These are phyloP conservation scores for Phlebiopsis flavidoalba DNA, from an alignment of 768 basidiomycete genomes.

Conservation along the genomic window DNA sequence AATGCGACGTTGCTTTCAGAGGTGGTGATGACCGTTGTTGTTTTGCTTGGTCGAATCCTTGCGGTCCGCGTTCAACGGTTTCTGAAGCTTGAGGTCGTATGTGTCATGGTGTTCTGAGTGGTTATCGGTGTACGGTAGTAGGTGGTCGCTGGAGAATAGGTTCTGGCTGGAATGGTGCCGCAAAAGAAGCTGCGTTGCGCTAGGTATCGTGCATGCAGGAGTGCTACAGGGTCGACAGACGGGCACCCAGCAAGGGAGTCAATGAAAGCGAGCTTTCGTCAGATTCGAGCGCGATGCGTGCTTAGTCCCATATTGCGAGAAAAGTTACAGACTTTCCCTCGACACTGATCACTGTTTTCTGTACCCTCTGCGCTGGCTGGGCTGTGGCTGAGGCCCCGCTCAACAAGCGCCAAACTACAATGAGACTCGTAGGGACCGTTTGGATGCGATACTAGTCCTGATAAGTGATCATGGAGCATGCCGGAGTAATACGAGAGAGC, in stretches of 20 bases:
- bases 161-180: slow-evolving; percentile 20
- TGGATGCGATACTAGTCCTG: too few relatives aligned
- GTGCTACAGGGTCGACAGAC: too few relatives aligned
- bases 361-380: too few relatives aligned
- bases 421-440: too few relatives aligned
- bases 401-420: too few relatives aligned
- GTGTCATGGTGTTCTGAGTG: slow-evolving; percentile 10
- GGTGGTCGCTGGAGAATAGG: slow-evolving; percentile 23
- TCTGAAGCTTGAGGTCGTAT: not conserved
- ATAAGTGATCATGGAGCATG: too few relatives aligned
- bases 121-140: slow-evolving; percentile 30
- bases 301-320: not conserved
- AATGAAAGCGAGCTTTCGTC: slow-evolving; percentile 63
- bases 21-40: not conserved
- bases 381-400: too few relatives aligned
- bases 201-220: slow-evolving; percentile 50
- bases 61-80: not conserved
- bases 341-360: too few relatives aligned
- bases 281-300: slow-evolving; percentile 40
- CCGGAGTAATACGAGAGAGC: too few relatives aligned
- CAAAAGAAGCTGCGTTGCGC: slow-evolving; percentile 39
- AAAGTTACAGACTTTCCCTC: too few relatives aligned
- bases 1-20: slow-evolving; percentile 14
- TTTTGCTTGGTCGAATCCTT: slow-evolving; percentile 1
- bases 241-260: slow-evolving; percentile 52